Percentiles rank a stretch among this genome's conserved stretches.
Evolutionary conservation across 805 yeast genomes (phyloP).

Genomic region (Wickerhamomyces hampshirensis): DNA sequence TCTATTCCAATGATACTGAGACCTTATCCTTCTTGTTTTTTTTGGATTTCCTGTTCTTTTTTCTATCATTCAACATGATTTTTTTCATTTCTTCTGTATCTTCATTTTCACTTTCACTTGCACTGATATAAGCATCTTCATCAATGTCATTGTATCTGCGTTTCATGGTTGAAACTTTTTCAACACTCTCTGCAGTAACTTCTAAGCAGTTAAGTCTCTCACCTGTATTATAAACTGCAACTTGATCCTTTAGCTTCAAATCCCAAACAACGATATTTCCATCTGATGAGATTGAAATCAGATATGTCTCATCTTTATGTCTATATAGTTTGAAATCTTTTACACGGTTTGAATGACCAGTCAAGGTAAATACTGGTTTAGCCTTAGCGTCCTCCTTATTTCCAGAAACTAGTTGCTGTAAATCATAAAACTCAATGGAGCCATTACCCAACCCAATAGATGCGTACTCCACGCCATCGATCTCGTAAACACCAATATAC

Average conservation of each 20-base stretch:
- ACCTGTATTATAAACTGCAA: conserved; percentile 86
- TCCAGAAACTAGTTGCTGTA: conserved; percentile 28
- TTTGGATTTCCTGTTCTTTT: conserved; percentile 36
- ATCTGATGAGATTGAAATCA: conserved; percentile 86
- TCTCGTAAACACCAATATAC: conserved; percentile 50
- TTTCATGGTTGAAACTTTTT: conserved; percentile 66
- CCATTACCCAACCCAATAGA: conserved; percentile 74
- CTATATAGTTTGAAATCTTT: conserved; percentile 63
- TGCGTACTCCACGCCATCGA: conserved; percentile 50
- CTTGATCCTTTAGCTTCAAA: conserved; percentile 59
- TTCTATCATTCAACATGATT: conserved; percentile 39
- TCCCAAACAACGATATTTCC: conserved; percentile 94
- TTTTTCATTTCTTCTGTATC: conserved; percentile 63
- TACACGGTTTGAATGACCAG: conserved; percentile 83
- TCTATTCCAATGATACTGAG: conserved; percentile 55
- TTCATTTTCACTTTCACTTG: conserved; percentile 69
- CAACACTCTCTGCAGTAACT: conserved; percentile 71
- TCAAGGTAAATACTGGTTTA: conserved; percentile 52
- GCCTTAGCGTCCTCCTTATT: conserved; percentile 15
- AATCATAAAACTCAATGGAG: conserved; percentile 50
- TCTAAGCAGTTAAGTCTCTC: conserved; percentile 88
- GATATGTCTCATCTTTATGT: conserved; percentile 37
- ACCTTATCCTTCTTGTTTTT: conserved; percentile 42
- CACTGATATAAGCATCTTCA: conserved; percentile 36
- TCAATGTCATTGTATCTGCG: conserved; percentile 39